A percentile compares a stretch with the other conserved stretches of the same genome.
Evolutionary conservation across 176 grass and related monocot species (phyloP).

Genomic region (Saccharum officinarum): DNA sequence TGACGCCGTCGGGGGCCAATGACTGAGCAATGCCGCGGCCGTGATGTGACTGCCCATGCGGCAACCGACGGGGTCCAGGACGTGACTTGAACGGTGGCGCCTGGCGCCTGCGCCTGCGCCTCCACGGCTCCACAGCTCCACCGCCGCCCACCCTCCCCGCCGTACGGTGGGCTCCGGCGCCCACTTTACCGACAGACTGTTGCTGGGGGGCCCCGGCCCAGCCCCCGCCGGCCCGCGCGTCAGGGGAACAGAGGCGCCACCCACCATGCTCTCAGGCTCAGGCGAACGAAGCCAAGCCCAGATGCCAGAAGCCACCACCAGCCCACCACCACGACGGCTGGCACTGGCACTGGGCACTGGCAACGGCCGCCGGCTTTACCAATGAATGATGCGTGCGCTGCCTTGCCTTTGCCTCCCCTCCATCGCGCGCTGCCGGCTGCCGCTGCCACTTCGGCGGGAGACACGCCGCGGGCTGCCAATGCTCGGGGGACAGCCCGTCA

Average conservation of each 20-base stretch:
- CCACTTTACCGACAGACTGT: not conserved
- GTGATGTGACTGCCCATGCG: too few species aligned
- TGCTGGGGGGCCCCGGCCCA: not conserved
- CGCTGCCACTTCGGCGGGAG: slow-evolving; percentile 27
- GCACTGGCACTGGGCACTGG: not conserved
- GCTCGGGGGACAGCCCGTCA: slow-evolving; percentile 19
- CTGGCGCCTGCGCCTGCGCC: too few species aligned
- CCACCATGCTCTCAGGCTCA: not conserved
- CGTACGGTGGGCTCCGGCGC: not conserved
- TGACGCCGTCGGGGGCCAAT: too few species aligned
- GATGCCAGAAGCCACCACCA: not conserved
- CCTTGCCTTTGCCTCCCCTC: not conserved
- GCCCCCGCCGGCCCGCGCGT: not conserved
- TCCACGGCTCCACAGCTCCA: too few species aligned
- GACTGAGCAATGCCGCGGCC: too few species aligned
- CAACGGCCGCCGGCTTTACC: not conserved
- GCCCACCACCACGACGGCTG: not conserved
- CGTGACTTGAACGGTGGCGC: not conserved
- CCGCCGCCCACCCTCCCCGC: not conserved
- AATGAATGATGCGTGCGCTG: not conserved
- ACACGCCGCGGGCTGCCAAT: slow-evolving; percentile 33
- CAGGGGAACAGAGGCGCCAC: not conserved
- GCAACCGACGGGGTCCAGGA: not conserved
- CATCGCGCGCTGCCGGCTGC: not conserved
- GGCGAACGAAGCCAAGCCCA: not conserved